These are phyloP conservation scores for Detonula confervacea DNA, from an alignment of 352 stramenopile genomes.

Conservation along the genomic window DNA sequence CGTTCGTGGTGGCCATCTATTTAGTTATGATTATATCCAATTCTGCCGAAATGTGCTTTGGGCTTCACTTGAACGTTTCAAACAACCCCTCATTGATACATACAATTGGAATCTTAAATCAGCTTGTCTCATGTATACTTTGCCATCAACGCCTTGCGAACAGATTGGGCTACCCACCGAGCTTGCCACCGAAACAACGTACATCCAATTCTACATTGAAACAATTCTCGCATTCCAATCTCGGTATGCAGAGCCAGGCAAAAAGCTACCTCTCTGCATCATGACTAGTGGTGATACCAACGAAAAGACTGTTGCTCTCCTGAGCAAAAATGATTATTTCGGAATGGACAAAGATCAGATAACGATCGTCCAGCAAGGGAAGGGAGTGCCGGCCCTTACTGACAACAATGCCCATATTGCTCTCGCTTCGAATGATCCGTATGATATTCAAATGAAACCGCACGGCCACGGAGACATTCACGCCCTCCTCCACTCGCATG, in stretches of 20 bases:
- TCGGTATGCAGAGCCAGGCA: slow-evolving; percentile 62
- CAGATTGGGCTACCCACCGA: slow-evolving; percentile 77
- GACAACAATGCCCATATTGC: slow-evolving; percentile 86
- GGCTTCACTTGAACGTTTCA: no score
- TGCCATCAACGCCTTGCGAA: no score
- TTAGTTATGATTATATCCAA: no score
- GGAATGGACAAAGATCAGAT: slow-evolving; percentile 90
- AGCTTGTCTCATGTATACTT: no score
- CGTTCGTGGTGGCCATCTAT: no score
- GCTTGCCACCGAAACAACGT: slow-evolving; percentile 71
- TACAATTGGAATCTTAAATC: no score
- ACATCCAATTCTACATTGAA: slow-evolving; percentile 90
- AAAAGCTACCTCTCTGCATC: slow-evolving; percentile 92
- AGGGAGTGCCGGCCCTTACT: slow-evolving; percentile 89
- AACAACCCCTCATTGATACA: no score
- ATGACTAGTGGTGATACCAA: slow-evolving; percentile 98
- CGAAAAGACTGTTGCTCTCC: slow-evolving; percentile 88
- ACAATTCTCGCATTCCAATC: slow-evolving; percentile 92
- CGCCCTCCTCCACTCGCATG: slow-evolving; percentile 85
- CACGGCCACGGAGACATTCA: slow-evolving; percentile 98
- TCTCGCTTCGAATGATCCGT: slow-evolving; percentile 71
- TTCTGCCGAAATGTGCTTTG: no score
- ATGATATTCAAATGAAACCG: slow-evolving; percentile 92
- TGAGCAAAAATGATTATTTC: slow-evolving; percentile 92
- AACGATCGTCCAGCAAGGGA: slow-evolving; percentile 96